A percentile compares a stretch with the other conserved stretches of the same genome.
These are phyloP conservation scores for Dimargaris cristalligena DNA, from an alignment of 192 early-diverging fungal species.

Conservation along the genomic window DNA sequence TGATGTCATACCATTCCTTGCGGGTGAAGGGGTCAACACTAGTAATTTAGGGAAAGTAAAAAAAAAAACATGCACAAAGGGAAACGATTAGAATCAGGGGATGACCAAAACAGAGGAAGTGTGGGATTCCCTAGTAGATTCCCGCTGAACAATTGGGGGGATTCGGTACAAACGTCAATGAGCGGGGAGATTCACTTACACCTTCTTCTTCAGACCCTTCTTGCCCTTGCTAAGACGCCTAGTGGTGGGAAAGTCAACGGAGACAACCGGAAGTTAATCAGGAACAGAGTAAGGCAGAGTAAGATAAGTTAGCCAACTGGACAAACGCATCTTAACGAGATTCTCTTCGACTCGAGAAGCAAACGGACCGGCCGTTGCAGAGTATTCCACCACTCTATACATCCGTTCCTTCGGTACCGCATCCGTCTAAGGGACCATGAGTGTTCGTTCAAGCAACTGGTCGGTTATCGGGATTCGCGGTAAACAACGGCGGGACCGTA, in stretches of 20 bases:
- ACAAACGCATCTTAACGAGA: neutral
- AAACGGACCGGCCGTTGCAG: neutral
- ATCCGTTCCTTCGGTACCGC: neutral
- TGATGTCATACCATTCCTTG: constrained; percentile 99
- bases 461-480: too few species aligned
- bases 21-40: constrained; percentile 98
- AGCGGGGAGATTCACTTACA: too few species aligned
- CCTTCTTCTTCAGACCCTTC: constrained; percentile 98
- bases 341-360: neutral
- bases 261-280: too few species aligned
- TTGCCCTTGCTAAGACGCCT: constrained; percentile 96
- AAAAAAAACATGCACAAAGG: too few species aligned
- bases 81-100: too few species aligned
- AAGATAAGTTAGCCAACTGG: neutral
- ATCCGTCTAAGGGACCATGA: neutral
- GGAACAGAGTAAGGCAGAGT: neutral
- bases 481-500: too few species aligned
- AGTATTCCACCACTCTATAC: neutral
- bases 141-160: too few species aligned
- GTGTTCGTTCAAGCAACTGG: neutral
- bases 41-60: too few species aligned
- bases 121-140: too few species aligned
- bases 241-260: constrained; percentile 13
- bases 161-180: too few species aligned
- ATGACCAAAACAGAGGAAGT: too few species aligned